These are phyloP conservation scores for Filosporella fistucella DNA, from an alignment of 495 filamentous ascomycete species.

Conservation along the genomic window DNA sequence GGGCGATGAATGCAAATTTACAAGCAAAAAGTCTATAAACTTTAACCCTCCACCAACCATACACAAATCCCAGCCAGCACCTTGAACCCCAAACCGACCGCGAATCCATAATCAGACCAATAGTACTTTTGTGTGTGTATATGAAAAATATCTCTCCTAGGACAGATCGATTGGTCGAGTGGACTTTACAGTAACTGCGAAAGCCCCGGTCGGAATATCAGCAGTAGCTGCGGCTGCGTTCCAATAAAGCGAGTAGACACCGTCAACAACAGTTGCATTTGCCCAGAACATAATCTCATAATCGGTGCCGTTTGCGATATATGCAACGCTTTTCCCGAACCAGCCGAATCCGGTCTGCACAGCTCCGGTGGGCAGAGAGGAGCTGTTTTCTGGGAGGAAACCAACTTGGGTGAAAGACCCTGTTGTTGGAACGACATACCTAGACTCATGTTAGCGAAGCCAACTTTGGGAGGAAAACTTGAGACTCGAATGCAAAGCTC, in stretches of 20 bases:
- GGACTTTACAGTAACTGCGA: conserved; percentile 1
- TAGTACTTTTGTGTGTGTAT: no score
- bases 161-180: neutral
- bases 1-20: no score
- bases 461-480: no score
- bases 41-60: no score
- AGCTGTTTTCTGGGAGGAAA: conserved; percentile 8
- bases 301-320: neutral
- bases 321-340: conserved; percentile 19
- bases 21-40: no score
- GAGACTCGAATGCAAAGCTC: no score
- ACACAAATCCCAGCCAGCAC: no score
- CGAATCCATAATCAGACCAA: no score
- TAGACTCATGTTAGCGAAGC: no score
- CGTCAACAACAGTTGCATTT: neutral
- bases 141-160: no score
- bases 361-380: conserved; percentile 2
- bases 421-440: conserved; percentile 12
- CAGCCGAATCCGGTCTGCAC: conserved; percentile 14
- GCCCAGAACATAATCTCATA: conserved; percentile 6
- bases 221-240: neutral
- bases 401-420: conserved; percentile 8
- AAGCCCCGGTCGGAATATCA: neutral
- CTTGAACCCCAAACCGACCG: no score
- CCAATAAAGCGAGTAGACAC: conserved; percentile 1